Evolutionary conservation across 2,329 filamentous ascomycete species (phyloP).

Genomic region (Diaporthe sp.): DNA sequence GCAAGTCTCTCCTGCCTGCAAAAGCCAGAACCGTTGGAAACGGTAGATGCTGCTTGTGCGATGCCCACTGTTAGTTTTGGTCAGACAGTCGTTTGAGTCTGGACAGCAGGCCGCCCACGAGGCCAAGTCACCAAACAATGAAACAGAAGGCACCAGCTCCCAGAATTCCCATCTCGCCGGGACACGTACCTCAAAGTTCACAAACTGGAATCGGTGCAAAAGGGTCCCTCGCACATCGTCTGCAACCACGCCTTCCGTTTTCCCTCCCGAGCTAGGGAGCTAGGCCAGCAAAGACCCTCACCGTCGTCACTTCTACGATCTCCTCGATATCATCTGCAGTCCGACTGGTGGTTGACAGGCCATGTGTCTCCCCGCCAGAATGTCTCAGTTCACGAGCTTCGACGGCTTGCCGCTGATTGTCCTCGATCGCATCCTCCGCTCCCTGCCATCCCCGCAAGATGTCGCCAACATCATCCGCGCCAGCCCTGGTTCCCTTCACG

Average conservation of each 20-base stretch:
- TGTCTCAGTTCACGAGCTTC: not conserved
- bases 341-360: not conserved
- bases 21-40: not conserved
- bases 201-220: not conserved
- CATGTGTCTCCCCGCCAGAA: not conserved
- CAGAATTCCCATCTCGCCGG: not conserved
- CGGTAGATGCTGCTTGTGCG: not conserved
- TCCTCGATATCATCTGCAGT: not conserved
- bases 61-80: not conserved
- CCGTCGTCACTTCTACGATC: not conserved
- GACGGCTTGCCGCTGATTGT: not conserved
- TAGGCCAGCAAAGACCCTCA: not conserved
- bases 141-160: not conserved
- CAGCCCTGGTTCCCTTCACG: not conserved
- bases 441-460: not conserved
- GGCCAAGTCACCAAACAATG: fast-evolving
- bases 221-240: not conserved
- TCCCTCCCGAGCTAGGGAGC: not conserved
- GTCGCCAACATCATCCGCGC: not conserved
- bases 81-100: not conserved
- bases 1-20: not conserved
- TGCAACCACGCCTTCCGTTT: not conserved
- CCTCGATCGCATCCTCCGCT: not conserved
- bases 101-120: not conserved
- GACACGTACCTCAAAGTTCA: fast-evolving